Evolutionary conservation across 495 filamentous ascomycete genomes (phyloP).

Genomic region (Astrothelium subdiscretum): DNA sequence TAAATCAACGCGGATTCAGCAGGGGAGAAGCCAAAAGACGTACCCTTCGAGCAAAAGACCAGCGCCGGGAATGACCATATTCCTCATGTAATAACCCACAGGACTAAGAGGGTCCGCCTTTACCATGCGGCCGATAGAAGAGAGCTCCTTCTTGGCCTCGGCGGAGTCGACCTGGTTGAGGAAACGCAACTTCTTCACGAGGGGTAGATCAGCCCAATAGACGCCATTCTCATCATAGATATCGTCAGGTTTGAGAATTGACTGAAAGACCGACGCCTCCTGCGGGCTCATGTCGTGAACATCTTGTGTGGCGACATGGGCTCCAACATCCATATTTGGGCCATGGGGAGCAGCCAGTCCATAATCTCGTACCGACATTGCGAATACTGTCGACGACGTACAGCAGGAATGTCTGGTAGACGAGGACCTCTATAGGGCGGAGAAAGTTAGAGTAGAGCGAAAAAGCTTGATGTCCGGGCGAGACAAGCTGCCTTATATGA

Average conservation of each 20-base stretch:
- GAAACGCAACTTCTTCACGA: constrained; percentile 56
- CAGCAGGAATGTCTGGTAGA: background rate
- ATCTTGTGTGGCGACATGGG: constrained; percentile 23
- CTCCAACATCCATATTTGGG: constrained; percentile 23
- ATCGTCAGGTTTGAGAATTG: constrained; percentile 70
- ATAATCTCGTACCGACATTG: constrained; percentile 34
- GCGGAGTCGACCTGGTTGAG: constrained; percentile 52
- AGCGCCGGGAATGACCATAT: constrained; percentile 79
- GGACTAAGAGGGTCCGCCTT: constrained; percentile 72
- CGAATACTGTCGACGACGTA: constrained; percentile 4
- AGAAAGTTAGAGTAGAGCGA: background rate
- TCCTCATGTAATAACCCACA: constrained; percentile 68
- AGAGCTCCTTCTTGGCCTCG: constrained; percentile 55
- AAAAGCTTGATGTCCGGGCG: background rate
- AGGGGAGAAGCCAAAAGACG: background rate
- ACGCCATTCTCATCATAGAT: constrained; percentile 64
- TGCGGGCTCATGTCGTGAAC: constrained; percentile 42
- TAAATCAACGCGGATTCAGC: background rate
- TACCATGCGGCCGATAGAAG: constrained; percentile 58
- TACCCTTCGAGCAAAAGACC: constrained; percentile 79
- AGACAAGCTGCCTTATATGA: background rate
- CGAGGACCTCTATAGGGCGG: background rate
- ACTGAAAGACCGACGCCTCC: constrained; percentile 61
- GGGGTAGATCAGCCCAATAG: constrained; percentile 80
- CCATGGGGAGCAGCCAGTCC: constrained; percentile 34